Evolutionary conservation across 2,329 filamentous ascomycete genomes (phyloP).

Genomic region (Thielaviopsis musarum): DNA sequence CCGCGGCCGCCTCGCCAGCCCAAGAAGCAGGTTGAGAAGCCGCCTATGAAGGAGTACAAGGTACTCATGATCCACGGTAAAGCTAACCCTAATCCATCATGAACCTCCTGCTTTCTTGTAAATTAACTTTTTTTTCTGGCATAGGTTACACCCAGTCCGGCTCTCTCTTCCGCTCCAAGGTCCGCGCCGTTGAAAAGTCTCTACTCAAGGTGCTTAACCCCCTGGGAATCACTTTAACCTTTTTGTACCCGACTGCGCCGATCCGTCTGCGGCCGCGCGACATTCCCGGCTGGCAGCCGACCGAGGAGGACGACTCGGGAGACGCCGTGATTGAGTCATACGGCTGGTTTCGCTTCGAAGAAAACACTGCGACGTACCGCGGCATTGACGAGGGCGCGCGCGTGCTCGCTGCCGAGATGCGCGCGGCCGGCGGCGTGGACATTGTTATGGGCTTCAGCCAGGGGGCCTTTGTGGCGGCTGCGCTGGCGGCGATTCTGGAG

Average conservation of each 20-base stretch:
- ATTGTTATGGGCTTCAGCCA: slow-evolving; percentile 73
- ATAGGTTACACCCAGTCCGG: slow-evolving; percentile 82
- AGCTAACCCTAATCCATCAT: slow-evolving; percentile 11
- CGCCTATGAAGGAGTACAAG: slow-evolving; percentile 35
- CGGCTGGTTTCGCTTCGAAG: slow-evolving; percentile 67
- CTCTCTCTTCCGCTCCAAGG: slow-evolving; percentile 70
- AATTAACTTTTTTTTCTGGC: too few relatives aligned
- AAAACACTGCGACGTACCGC: slow-evolving; percentile 45
- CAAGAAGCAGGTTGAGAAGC: slow-evolving; percentile 7
- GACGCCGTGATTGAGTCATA: slow-evolving; percentile 42
- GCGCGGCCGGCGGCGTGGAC: slow-evolving; percentile 50
- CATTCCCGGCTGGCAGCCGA: slow-evolving; percentile 48
- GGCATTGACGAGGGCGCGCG: slow-evolving; percentile 53
- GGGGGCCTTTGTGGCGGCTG: slow-evolving; percentile 53
- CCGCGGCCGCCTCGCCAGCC: slow-evolving; percentile 6
- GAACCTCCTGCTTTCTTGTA: neutral
- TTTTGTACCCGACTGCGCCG: slow-evolving; percentile 56
- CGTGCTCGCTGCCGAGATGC: slow-evolving; percentile 43
- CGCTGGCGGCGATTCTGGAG: slow-evolving; percentile 61
- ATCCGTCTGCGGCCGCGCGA: slow-evolving; percentile 44
- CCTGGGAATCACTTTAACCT: slow-evolving; percentile 32
- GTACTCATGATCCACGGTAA: slow-evolving; percentile 64
- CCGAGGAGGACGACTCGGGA: slow-evolving; percentile 23
- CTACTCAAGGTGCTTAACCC: slow-evolving; percentile 56
- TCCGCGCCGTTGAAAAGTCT: slow-evolving; percentile 68